Conservation (phyloP, 306 rosid species). For the Senna tora region DNA sequence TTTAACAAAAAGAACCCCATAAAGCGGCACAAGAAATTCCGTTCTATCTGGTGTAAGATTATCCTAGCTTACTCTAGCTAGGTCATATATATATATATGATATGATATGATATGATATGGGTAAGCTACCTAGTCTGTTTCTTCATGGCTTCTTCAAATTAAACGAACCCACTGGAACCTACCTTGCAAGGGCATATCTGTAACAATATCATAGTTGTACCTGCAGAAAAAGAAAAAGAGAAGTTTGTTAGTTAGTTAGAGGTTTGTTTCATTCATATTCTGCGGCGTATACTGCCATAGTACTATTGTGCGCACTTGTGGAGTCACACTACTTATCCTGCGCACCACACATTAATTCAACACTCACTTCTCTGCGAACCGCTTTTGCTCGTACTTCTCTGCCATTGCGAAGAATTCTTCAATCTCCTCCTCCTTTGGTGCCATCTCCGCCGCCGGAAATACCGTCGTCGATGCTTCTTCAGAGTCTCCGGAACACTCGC, state of each 20-base stretch:
- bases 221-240: slow-evolving; percentile 48
- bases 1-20: slow-evolving; percentile 7
- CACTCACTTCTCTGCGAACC: slow-evolving; percentile 80
- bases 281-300: no score
- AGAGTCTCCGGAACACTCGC: slow-evolving; percentile 52
- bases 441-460: slow-evolving; percentile 33
- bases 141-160: slow-evolving; percentile 60
- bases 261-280: slow-evolving; percentile 31
- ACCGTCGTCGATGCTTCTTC: slow-evolving; percentile 38
- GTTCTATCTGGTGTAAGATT: slow-evolving; percentile 49
- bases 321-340: slow-evolving; percentile 48
- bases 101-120: no score
- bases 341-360: slow-evolving; percentile 29
- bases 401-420: slow-evolving; percentile 81
- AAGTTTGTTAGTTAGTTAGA: slow-evolving; percentile 65
- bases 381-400: slow-evolving; percentile 74
- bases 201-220: slow-evolving; percentile 91
- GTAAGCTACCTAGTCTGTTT: not conserved
- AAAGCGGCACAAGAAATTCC: slow-evolving; percentile 44
- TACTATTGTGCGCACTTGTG: slow-evolving; percentile 46
- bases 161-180: slow-evolving; percentile 85
- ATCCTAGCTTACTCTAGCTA: slow-evolving; percentile 16
- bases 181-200: slow-evolving; percentile 85
- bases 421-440: slow-evolving; percentile 67
- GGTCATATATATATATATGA: no score